Evolutionary conservation across 805 yeast genomes (phyloP), one percentile per base, ranked within the genome.

Genomic region (Candida gorgasii): DNA sequence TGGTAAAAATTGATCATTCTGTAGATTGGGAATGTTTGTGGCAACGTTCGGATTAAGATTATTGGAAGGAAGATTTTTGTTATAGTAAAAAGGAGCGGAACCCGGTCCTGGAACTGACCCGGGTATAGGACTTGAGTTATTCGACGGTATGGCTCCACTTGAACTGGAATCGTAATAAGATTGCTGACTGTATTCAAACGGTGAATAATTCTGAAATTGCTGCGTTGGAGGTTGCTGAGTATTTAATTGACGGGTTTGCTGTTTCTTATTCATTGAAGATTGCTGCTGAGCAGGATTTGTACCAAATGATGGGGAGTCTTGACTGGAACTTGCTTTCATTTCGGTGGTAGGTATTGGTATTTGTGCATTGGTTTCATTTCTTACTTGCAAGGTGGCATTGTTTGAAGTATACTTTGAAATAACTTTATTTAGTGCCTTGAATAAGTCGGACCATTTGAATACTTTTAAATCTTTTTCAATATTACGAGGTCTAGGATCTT

Each of bases 391-490:
- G 5, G 39, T 33, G 3, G 42, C 36, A 28, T 26, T 15, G 16
- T 44, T 49, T n/a, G 57, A 50, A 11, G 71, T 61, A 54, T 83
- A 83, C 58, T 83, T 83, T 24, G 80, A 65, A 24, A 80, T 67
- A 11, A 83, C 83, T 53, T 78, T 81, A 18, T 63, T 58, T 39
- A 82, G 53, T 0, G 88, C 88, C 22, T 62, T 67, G 28, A 66
- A 73, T 18, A 83, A 60, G 33, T 72, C 67, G 15, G 57, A 53
- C 89, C 89, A 83, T 18, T 67, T 65, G 52, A 83, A 78, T 3
- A 83, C 86, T 54, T 83, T 83, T 46, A 83, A 75, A 54, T 82
- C 86, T 56, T 83, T 83, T 51, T 80, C 88, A 34, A 83, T 83
- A 49, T 80, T 81, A 31, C 89, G 63, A 4, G 89, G 89, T 49